Conservation (phyloP, 2,329 filamentous ascomycete genomes). For the Ampelomyces quisqualis region DNA sequence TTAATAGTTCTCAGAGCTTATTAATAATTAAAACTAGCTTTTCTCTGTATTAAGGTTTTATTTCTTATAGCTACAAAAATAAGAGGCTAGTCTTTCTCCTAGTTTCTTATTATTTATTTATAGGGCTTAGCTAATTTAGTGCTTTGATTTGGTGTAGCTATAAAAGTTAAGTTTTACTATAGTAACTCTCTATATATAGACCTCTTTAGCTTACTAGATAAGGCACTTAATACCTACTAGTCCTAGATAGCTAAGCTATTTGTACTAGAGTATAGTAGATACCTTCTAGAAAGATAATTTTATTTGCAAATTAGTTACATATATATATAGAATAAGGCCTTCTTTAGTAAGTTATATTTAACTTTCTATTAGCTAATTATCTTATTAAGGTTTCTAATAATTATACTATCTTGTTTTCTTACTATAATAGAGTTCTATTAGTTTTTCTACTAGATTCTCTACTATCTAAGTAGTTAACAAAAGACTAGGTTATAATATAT, state of each 20-base stretch:
- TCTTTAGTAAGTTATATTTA: conserved; percentile 2
- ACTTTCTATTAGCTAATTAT: conserved; percentile 1
- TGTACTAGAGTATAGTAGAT: conserved; percentile 1
- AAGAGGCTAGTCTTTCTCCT: not conserved
- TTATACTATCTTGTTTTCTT: not conserved
- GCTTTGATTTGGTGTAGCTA: not conserved
- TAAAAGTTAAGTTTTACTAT: not conserved
- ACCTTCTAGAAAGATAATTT: not conserved
- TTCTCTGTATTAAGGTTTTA: conserved; percentile 3
- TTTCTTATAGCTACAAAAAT: not conserved
- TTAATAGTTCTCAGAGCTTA: not conserved
- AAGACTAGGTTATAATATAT: conserved; percentile 5
- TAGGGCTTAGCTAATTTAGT: conserved; percentile 1
- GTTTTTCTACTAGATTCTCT: conserved; percentile 5
- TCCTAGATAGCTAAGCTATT: not conserved
- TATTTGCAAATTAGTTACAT: not conserved
- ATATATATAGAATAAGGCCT: not conserved
- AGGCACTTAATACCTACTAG: conserved; percentile 1
- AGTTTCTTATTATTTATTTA: not conserved
- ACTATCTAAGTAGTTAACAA: not conserved
- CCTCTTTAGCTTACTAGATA: conserved; percentile 1
- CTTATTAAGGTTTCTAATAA: not conserved
- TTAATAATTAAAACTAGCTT: conserved; percentile 1
- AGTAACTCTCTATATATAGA: not conserved
- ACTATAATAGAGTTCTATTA: conserved; percentile 1